Base-by-base conservation (phyloP, 164 flowering plant species). In the Amborella trichopoda region DNA sequence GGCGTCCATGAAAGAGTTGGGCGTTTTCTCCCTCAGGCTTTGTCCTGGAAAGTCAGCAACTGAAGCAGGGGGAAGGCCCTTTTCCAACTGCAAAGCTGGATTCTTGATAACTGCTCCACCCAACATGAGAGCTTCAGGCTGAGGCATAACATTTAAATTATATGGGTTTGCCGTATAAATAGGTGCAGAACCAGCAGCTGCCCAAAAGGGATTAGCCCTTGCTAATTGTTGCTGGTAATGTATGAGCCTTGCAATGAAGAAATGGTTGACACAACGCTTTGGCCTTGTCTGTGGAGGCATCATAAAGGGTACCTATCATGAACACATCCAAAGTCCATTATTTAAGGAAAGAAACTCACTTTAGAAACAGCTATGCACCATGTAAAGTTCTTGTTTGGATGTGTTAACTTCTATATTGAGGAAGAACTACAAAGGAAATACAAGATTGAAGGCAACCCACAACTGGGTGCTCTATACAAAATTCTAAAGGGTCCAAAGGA, bases 201-300 rank as follows among this genome's bases (percentile, higher is more conserved):
- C 58, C 51, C 60, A 62, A 49, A 64, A 50, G 6, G 36, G 51
- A 48, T 61, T 69, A 42, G 42, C 51, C 46, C 57, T 61, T 6
- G 47, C 28, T 12, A 40, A 48, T 36, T 68, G 76, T 64, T 65
- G 76, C 44, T 67, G 77, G 23, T 44, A 40, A 26, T 39, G 48
- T 19, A 76, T 74, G 52, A 61, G 68, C 17, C 52, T 55, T 46
- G 82, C 82, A 48, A 76, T 68, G 55, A 60, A 58, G 22, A 52
- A 57, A 56, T 76, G 82, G 11, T 68, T 67, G 21, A 66, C 56
- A 46, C 82, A 71, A 52, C 70, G 69, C 53, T 69, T 71, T 6
- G 65, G 67, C 25, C 71, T 65, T 28, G 69, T 65, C 28, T 57
- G 66, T 13, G 73, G 54, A 41, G 59, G 43, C 43, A 48, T 26